Evolutionary conservation across 257 asterid genomes (phyloP), one percentile per base, ranked within the genome.

Genomic region (Eucommia ulmoides): DNA sequence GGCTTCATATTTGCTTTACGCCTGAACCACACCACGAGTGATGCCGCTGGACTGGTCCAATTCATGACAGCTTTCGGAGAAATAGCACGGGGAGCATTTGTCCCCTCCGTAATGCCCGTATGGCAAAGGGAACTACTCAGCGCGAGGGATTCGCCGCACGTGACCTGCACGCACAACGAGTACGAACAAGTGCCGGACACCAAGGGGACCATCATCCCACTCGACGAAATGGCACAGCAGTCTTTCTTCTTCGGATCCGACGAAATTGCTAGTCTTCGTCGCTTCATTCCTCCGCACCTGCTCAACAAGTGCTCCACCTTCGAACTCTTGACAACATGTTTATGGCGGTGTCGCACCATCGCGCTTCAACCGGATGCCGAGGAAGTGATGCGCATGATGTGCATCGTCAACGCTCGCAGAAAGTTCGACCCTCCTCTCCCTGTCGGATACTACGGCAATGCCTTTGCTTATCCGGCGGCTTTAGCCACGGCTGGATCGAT

Each of bases 1-100:
- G 81, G 93, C 12, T 82, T 79, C 46, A 69, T 82, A 20, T 66
- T 84, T 0, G 82, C 83, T 1, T 46, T 79, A 22, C 82, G 84
- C 23, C 74, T 72, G 16, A 79, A 82, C 24, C 95, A 84, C 79
- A 66, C 91, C 0, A 68, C 82, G 70, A 14, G 81, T 24, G 95
- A 84, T 20, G 93, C 69, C 2, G 50, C 76, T 0, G 95, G 95
- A 8, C 73, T 80, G 0, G 76, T 63, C 42, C 92, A 75, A 49
- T 83, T 84, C 54, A 72, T 77, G 84, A 24, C 63, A 0, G 83
- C 88, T 2, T 65, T 82, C 0, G 81, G 72, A 3, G 91, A 84
- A 52, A 55, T 81, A 0, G 93, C 95, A 10, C 68, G 72, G 4
- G 94, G 88, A 1, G 70, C 71, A 0, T 18, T 59, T 1, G 11